A percentile compares a stretch with the other conserved stretches of the same genome.
phyloP scores from a whole-genome alignment of 2,329 filamentous ascomycete species.

The Ascochyta rabiei region DNA sequence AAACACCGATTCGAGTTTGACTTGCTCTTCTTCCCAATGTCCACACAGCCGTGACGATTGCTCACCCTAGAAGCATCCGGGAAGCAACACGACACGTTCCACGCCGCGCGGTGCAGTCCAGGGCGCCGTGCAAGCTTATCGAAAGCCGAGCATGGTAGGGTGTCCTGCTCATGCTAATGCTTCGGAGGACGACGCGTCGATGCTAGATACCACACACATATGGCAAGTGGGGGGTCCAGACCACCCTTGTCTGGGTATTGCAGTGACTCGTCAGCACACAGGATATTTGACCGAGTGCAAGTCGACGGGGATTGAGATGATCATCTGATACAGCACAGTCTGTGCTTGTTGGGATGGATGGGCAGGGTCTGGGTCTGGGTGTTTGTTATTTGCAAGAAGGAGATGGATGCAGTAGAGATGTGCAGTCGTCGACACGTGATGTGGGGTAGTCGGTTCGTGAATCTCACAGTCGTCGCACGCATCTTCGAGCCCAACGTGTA shows the following conservation, averaged over 20 bases:
- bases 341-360: not conserved
- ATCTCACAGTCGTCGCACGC: slow-evolving; percentile 6
- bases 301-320: not conserved
- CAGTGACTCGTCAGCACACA: slow-evolving; percentile 14
- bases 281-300: not conserved
- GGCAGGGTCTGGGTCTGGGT: not conserved
- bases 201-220: slow-evolving; percentile 5
- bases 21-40: too few relatives aligned
- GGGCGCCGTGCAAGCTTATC: too few relatives aligned
- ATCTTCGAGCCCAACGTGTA: not conserved
- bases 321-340: slow-evolving; percentile 4
- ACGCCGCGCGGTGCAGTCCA: too few relatives aligned
- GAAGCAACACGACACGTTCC: too few relatives aligned
- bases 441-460: not conserved
- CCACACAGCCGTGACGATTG: too few relatives aligned
- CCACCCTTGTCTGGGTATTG: not conserved
- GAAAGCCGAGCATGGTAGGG: too few relatives aligned
- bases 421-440: slow-evolving; percentile 6
- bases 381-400: not conserved
- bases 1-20: too few relatives aligned
- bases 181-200: slow-evolving; percentile 11
- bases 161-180: too few relatives aligned
- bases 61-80: too few relatives aligned
- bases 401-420: not conserved
- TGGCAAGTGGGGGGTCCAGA: slow-evolving; percentile 13